These are phyloP conservation scores for Aurifilum marmelostoma DNA, from an alignment of 2,329 filamentous ascomycete genomes.

Conservation along the genomic window DNA sequence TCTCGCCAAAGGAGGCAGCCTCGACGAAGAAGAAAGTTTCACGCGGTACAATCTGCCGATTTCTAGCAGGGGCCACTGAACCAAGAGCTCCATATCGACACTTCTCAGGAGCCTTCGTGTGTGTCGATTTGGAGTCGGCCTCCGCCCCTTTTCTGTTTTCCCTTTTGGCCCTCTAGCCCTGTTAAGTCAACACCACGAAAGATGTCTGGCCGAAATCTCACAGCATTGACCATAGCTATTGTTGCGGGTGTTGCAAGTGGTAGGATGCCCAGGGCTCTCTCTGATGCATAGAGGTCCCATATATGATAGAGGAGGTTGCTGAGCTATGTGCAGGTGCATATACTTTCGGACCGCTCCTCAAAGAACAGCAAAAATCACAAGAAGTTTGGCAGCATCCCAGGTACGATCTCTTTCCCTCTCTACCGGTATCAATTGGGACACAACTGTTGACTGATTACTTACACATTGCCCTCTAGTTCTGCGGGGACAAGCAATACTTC, in stretches of 20 bases:
- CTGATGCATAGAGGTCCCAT: background rate
- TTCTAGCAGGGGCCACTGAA: background rate
- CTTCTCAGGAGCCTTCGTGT: no score
- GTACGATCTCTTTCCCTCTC: slow-evolving; percentile 3
- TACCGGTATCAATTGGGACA: background rate
- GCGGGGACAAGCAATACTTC: background rate
- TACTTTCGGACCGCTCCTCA: slow-evolving; percentile 34
- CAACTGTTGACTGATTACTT: slow-evolving; percentile 1
- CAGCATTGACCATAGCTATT: slow-evolving; percentile 18
- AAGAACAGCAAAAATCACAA: slow-evolving; percentile 28
- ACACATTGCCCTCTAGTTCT: slow-evolving; percentile 3
- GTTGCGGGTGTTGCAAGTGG: slow-evolving; percentile 33
- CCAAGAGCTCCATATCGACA: background rate
- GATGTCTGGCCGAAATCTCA: slow-evolving; percentile 28
- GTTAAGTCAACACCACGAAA: background rate
- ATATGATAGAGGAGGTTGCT: slow-evolving; percentile 17
- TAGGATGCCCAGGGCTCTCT: slow-evolving; percentile 16
- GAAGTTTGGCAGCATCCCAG: slow-evolving; percentile 17
- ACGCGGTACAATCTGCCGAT: background rate
- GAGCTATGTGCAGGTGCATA: slow-evolving; percentile 34
- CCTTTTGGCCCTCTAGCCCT: background rate
- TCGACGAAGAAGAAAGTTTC: background rate
- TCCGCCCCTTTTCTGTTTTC: background rate
- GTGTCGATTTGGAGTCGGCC: background rate
- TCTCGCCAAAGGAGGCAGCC: background rate